A percentile compares a stretch with the other conserved stretches of the same genome.
These are phyloP conservation scores for Jatropha multifida DNA, from an alignment of 441 rosid genomes.

Conservation along the genomic window DNA sequence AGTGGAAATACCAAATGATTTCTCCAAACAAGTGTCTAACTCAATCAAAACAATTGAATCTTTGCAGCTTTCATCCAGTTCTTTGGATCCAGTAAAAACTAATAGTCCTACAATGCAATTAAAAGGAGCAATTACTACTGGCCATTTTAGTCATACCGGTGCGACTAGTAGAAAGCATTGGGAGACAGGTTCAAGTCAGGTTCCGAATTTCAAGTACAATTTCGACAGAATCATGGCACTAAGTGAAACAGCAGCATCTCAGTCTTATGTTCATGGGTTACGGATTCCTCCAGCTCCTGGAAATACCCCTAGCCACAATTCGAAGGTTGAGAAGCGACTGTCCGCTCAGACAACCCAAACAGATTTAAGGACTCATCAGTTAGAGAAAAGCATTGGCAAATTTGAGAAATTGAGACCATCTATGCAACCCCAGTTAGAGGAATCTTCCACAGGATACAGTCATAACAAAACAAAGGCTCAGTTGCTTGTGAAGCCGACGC, in stretches of 20 bases:
- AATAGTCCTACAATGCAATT: not conserved
- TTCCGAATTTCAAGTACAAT: no score
- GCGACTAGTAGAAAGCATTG: not conserved
- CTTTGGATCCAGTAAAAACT: not conserved
- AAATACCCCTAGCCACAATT: not conserved
- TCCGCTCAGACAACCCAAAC: not conserved
- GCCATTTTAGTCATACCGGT: not conserved
- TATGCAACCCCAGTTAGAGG: not conserved
- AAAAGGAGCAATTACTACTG: not conserved
- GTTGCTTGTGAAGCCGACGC: conserved; percentile 29
- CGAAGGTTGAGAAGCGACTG: not conserved
- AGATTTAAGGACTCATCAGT: conserved; percentile 13
- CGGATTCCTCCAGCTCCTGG: conserved; percentile 25
- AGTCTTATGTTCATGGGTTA: conserved; percentile 26
- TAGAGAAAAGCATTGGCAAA: conserved; percentile 4
- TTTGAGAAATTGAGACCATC: conserved; percentile 17
- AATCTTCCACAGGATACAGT: conserved; percentile 11
- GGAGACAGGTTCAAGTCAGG: not conserved
- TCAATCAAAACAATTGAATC: conserved; percentile 40
- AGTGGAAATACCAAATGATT: conserved; percentile 2
- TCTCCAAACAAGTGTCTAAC: conserved; percentile 33
- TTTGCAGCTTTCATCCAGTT: conserved; percentile 32
- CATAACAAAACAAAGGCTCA: conserved; percentile 4
- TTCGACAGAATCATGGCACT: no score
- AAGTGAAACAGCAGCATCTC: not conserved